Evolutionary conservation across 306 rosid species (phyloP), one percentile per base, ranked within the genome.

Genomic region (Cucurbita ficifolia): DNA sequence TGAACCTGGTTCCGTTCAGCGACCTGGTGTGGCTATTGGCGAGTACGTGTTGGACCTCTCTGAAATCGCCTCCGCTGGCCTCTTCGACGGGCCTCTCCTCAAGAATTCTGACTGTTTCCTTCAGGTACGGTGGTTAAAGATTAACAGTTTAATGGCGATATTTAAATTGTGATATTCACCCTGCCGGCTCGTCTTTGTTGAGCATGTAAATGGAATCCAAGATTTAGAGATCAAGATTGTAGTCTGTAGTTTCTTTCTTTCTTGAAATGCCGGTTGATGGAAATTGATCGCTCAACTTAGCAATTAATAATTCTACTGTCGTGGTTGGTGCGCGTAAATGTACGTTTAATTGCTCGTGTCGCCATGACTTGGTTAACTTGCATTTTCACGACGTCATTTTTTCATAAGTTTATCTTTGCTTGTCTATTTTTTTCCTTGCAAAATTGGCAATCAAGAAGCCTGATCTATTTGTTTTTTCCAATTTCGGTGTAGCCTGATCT

Each of bases 11-110:
- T 84, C 89, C 5, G 19, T 81, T 65, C 81, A 89, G 43, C 92
- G 98, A 5, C 96, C 92, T 18, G 92, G 89, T 18, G 96, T 90
- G 4, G 96, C 97, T 38, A 94, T 94, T 80, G 97, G 96, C 5
- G 96, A 90, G 40, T 85, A 70, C 82, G 94, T 94, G 42, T 78
- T 94, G 80, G 97, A 90, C 87, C 92, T 94, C 75, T 87, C 88
- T 1, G 87, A 72, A 7, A 64, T 90, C 81, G 77, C 98, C 77
- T 74, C 91, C 3, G 96, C 96, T 1, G 89, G 87, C 9, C 91
- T 89, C 29, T 90, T 94, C 81, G 45, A 84, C 72, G 97, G 98
- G 10, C 92, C 96, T 76, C 85, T 94, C 52, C 96, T 94, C 77
- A 76, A 55, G 21, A 84, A 77, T 88, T 90, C 95, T 78, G 95